Evolutionary conservation across 768 basidiomycete genomes (phyloP).

Genomic region (Boletus rubroflammeus): DNA sequence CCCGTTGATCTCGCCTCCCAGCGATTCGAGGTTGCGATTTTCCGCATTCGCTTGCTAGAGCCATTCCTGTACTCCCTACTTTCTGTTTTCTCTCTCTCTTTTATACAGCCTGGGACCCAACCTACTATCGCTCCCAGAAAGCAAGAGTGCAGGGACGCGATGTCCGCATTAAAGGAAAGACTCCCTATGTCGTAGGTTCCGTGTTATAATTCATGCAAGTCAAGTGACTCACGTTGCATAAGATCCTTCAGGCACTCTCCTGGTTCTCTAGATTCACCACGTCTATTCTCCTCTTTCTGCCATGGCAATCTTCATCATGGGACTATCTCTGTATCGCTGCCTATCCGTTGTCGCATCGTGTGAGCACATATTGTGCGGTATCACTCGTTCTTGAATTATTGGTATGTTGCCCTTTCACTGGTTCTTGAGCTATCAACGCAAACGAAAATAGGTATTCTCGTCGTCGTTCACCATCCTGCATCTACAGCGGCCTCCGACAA

Average conservation of each 20-base stretch:
- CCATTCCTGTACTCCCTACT: conserved; percentile 45
- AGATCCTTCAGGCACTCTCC: conserved; percentile 57
- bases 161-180: conserved; percentile 63
- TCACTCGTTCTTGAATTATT: conserved; percentile 49
- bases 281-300: conserved; percentile 41
- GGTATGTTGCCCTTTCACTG: conserved; percentile 38
- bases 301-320: conserved; percentile 39
- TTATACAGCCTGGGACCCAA: conserved; percentile 88
- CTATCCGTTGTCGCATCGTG: conserved; percentile 34
- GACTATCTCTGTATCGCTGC: conserved; percentile 38
- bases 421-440: neutral
- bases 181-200: conserved; percentile 54
- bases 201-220: neutral
- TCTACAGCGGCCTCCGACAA: conserved; percentile 63
- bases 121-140: conserved; percentile 57
- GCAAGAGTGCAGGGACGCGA: conserved; percentile 69
- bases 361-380: conserved; percentile 46
- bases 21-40: conserved; percentile 22
- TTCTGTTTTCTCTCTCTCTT: conserved; percentile 57
- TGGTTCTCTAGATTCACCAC: conserved; percentile 60
- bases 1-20: conserved; percentile 8
- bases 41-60: conserved; percentile 13
- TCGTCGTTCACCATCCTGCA: conserved; percentile 54
- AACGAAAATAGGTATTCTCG: conserved; percentile 42
- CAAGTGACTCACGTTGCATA: conserved; percentile 3